Conservation (phyloP, 2,329 filamentous ascomycete genomes). For the Apiospora phragmitis region DNA sequence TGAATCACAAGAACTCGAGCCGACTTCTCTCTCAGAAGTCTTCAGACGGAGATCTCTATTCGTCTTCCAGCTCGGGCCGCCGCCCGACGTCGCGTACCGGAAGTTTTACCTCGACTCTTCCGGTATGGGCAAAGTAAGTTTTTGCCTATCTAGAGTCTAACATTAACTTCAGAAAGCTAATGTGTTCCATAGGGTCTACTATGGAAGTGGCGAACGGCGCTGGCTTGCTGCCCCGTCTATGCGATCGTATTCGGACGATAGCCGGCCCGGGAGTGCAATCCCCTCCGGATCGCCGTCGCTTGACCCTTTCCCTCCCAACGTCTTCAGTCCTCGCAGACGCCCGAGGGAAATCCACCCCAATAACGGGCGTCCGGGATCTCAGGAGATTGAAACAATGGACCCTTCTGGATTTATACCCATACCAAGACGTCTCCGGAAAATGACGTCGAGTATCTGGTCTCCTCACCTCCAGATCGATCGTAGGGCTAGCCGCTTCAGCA, state of each 20-base stretch:
- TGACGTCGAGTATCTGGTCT: slow-evolving; percentile 67
- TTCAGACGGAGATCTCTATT: slow-evolving; percentile 54
- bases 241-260: slow-evolving; percentile 49
- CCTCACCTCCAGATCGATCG: slow-evolving; percentile 70
- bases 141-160: not conserved
- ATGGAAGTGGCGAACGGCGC: slow-evolving; percentile 63
- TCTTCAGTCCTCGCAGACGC: slow-evolving; percentile 32
- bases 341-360: slow-evolving; percentile 30
- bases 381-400: slow-evolving; percentile 39
- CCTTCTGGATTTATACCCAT: slow-evolving; percentile 23
- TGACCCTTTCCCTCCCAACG: slow-evolving; percentile 43
- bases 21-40: slow-evolving; percentile 52
- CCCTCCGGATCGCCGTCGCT: slow-evolving; percentile 48
- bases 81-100: slow-evolving; percentile 29
- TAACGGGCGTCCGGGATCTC: slow-evolving; percentile 37
- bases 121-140: slow-evolving; percentile 54
- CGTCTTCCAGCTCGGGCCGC: slow-evolving; percentile 47
- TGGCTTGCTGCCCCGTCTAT: slow-evolving; percentile 49
- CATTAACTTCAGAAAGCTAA: slow-evolving; percentile 16
- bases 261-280: slow-evolving; percentile 45
- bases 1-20: slow-evolving; percentile 53
- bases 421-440: slow-evolving; percentile 41
- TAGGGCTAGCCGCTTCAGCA: slow-evolving; percentile 56
- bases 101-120: slow-evolving; percentile 49
- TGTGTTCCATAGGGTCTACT: slow-evolving; percentile 59